Percentiles rank a stretch among this genome's conserved stretches.
Evolutionary conservation across 2,329 filamentous ascomycete genomes (phyloP).

Genomic region (Talaromyces sp.): DNA sequence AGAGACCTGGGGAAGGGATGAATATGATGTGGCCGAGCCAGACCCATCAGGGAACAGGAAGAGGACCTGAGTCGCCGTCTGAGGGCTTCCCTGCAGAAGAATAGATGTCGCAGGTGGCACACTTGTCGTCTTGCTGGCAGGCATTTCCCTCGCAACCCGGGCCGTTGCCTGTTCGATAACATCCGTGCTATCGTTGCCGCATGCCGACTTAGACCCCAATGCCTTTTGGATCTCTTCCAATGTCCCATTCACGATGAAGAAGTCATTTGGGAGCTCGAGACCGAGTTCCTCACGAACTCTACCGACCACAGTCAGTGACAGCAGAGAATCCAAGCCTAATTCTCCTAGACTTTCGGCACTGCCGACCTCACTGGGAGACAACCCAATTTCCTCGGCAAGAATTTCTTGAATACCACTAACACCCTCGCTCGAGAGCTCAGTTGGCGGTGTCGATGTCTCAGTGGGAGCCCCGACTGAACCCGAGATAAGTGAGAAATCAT

Average conservation of each 20-base stretch:
- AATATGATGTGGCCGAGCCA: constrained; percentile 43
- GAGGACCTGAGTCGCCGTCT: constrained; percentile 35
- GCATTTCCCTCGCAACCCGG: background rate
- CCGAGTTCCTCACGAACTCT: constrained; percentile 23
- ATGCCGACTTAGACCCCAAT: constrained; percentile 2
- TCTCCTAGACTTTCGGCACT: constrained; percentile 11
- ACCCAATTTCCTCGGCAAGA: constrained; percentile 15
- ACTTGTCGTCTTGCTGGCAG: background rate
- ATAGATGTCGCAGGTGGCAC: constrained; percentile 13
- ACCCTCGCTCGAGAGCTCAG: background rate
- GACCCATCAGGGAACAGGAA: constrained; percentile 43
- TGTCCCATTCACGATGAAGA: constrained; percentile 1
- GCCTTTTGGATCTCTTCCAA: constrained; percentile 1
- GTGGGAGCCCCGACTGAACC: background rate
- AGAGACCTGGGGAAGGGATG: constrained; percentile 35
- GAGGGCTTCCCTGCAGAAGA: constrained; percentile 38
- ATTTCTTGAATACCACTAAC: background rate
- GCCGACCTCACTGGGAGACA: constrained; percentile 7
- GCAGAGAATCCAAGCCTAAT: constrained; percentile 30
- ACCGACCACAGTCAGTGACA: constrained; percentile 25
- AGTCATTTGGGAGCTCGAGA: constrained; percentile 17
- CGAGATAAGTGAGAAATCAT: background rate
- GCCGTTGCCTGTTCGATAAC: background rate
- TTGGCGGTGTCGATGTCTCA: background rate
- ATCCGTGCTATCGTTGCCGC: background rate